phyloP scores from a whole-genome alignment of 23 red algal genomes.

The Pyropia yezoensis region DNA sequence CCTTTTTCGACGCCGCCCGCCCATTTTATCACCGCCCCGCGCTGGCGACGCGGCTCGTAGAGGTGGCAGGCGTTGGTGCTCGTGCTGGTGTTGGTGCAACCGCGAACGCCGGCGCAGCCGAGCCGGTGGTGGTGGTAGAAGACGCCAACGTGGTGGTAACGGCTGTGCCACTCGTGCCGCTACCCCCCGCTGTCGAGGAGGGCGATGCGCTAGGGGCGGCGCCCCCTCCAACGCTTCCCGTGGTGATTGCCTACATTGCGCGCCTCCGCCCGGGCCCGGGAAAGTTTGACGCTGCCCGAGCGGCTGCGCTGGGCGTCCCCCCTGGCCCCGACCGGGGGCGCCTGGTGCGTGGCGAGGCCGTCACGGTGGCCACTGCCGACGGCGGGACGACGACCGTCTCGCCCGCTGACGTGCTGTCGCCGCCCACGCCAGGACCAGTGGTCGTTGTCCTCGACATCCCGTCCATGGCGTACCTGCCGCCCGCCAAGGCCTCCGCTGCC shows the following conservation, averaged over 20 bases:
- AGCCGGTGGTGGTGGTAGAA: slow-evolving; percentile 14
- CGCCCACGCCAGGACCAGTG: slow-evolving; percentile 59
- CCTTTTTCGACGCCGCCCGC: slow-evolving; percentile 31
- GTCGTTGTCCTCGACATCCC: slow-evolving; percentile 59
- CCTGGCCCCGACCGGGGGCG: slow-evolving; percentile 47
- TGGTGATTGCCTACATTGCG: slow-evolving; percentile 36
- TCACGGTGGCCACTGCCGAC: slow-evolving; percentile 20
- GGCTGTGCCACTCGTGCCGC: slow-evolving; percentile 21
- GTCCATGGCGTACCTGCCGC: slow-evolving; percentile 41
- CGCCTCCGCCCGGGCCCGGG: slow-evolving; percentile 40
- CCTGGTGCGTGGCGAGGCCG: slow-evolving; percentile 52
- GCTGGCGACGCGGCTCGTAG: slow-evolving; percentile 13
- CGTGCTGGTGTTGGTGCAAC: no score
- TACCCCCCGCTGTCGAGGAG: neutral
- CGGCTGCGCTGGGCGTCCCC: slow-evolving; percentile 55
- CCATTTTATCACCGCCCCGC: slow-evolving; percentile 56
- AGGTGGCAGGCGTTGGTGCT: slow-evolving; percentile 11
- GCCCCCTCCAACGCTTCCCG: neutral
- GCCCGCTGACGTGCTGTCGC: slow-evolving; percentile 66
- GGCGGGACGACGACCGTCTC: slow-evolving; percentile 32
- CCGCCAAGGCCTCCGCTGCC: slow-evolving; percentile 4
- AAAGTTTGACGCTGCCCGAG: slow-evolving; percentile 67
- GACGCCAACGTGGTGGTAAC: slow-evolving; percentile 44
- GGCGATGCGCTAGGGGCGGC: slow-evolving; percentile 11
- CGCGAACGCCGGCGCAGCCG: slow-evolving; percentile 1